A percentile compares a stretch with the other conserved stretches of the same genome.
phyloP scores from a whole-genome alignment of 176 grass and related monocot species.

The Avena sativa region DNA sequence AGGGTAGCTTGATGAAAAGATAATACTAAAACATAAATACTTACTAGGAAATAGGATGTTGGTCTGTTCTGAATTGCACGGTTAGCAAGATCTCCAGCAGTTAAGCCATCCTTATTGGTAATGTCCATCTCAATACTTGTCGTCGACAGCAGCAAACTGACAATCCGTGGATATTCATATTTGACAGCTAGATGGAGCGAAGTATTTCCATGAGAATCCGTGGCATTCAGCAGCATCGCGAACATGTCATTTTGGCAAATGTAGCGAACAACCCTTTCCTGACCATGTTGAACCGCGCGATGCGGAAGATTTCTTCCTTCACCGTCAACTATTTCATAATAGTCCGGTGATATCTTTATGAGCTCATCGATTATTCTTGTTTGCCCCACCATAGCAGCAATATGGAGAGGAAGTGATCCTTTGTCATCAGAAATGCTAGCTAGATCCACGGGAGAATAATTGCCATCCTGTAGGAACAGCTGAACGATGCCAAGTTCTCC shows the following conservation, averaged over 20 bases:
- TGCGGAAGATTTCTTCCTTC: slow-evolving; percentile 54
- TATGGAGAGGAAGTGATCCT: slow-evolving; percentile 41
- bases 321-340: slow-evolving; percentile 18
- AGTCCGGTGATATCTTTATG: slow-evolving; percentile 5
- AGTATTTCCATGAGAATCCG: slow-evolving; percentile 46
- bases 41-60: background rate
- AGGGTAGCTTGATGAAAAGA: no score
- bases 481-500: background rate
- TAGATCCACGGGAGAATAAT: background rate
- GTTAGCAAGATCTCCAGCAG: background rate
- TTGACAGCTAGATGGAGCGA: slow-evolving; percentile 47
- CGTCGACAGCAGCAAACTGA: slow-evolving; percentile 15
- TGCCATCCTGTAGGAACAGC: background rate
- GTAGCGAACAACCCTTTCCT: background rate
- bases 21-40: no score
- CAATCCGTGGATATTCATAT: background rate
- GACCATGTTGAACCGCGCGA: background rate
- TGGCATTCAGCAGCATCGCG: slow-evolving; percentile 4
- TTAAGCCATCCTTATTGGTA: slow-evolving; percentile 30
- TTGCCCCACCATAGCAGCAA: background rate
- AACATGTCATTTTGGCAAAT: background rate
- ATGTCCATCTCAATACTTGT: background rate
- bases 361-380: background rate
- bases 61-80: background rate
- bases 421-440: slow-evolving; percentile 20